Evolutionary conservation across 345 rosid genomes (phyloP).

Genomic region (Cochlearia excelsa): DNA sequence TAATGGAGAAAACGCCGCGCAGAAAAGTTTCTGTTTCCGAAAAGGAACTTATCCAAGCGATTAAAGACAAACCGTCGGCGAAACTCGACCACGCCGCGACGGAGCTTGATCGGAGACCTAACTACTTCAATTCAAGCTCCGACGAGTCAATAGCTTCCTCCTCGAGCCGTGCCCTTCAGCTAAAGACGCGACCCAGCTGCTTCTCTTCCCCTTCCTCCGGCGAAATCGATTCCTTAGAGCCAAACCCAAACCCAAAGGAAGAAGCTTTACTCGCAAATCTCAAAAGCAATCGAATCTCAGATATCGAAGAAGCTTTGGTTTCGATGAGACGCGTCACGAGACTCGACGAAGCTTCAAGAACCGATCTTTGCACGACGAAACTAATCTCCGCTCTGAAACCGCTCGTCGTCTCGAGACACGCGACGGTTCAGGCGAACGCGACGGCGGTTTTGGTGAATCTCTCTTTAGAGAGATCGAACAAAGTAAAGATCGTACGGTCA

Average conservation of each 20-base stretch:
- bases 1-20: slow-evolving; percentile 30
- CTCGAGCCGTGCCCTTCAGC: slow-evolving; percentile 43
- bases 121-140: slow-evolving; percentile 48
- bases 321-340: slow-evolving; percentile 57
- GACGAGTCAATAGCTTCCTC: slow-evolving; percentile 45
- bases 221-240: slow-evolving; percentile 40
- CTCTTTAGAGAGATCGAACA: slow-evolving; percentile 64
- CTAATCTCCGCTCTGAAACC: slow-evolving; percentile 51
- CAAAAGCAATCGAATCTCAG: slow-evolving; percentile 44
- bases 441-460: slow-evolving; percentile 77
- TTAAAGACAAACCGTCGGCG: slow-evolving; percentile 39
- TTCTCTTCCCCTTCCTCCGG: slow-evolving; percentile 65
- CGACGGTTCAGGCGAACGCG: slow-evolving; percentile 58
- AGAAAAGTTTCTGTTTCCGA: slow-evolving; percentile 27
- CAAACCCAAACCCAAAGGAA: slow-evolving; percentile 43
- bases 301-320: slow-evolving; percentile 59
- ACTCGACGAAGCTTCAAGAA: slow-evolving; percentile 45
- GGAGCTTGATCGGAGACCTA: slow-evolving; percentile 43
- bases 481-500: slow-evolving; percentile 75
- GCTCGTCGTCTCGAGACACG: slow-evolving; percentile 55
- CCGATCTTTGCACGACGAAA: slow-evolving; percentile 50
- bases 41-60: slow-evolving; percentile 37
- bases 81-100: slow-evolving; percentile 45
- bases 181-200: slow-evolving; percentile 57
- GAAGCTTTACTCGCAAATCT: slow-evolving; percentile 51